A percentile compares a stretch with the other conserved stretches of the same genome.
Evolutionary conservation across 2,329 filamentous ascomycete species (phyloP).

Genomic region (Penicillium sp.): DNA sequence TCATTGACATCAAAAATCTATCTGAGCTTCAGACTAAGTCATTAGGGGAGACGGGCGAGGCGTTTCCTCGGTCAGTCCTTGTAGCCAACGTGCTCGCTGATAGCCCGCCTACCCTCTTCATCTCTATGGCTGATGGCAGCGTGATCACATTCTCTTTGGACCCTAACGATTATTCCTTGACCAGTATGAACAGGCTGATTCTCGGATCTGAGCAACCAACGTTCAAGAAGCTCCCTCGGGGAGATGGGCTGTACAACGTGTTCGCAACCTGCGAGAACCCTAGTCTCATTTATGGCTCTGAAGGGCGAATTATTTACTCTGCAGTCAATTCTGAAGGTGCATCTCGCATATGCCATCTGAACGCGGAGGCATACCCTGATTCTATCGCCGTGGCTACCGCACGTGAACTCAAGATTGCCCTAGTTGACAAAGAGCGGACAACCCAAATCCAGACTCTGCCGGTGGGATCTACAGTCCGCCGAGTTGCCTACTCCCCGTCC

Average conservation of each 20-base stretch:
- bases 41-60: conserved; percentile 65
- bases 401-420: conserved; percentile 72
- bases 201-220: conserved; percentile 82
- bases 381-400: conserved; percentile 80
- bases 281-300: conserved; percentile 85
- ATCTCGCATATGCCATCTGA: conserved; percentile 76
- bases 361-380: conserved; percentile 75
- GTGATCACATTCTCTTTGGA: conserved; percentile 81
- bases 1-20: conserved; percentile 69
- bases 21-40: conserved; percentile 64
- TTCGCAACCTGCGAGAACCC: conserved; percentile 95
- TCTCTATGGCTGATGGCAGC: conserved; percentile 89
- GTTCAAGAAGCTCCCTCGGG: conserved; percentile 73
- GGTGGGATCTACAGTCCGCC: conserved; percentile 77
- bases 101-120: conserved; percentile 73
- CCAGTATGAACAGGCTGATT: conserved; percentile 74
- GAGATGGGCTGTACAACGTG: conserved; percentile 68
- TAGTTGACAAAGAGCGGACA: conserved; percentile 78
- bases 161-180: conserved; percentile 60
- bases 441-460: conserved; percentile 83
- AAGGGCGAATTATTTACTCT: conserved; percentile 86
- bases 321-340: conserved; percentile 89
- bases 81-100: conserved; percentile 71
- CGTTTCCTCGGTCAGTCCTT: conserved; percentile 78
- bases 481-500: conserved; percentile 78